Evolutionary conservation across 2,329 filamentous ascomycete genomes (phyloP).

Genomic region (Trichoderma polysporum): DNA sequence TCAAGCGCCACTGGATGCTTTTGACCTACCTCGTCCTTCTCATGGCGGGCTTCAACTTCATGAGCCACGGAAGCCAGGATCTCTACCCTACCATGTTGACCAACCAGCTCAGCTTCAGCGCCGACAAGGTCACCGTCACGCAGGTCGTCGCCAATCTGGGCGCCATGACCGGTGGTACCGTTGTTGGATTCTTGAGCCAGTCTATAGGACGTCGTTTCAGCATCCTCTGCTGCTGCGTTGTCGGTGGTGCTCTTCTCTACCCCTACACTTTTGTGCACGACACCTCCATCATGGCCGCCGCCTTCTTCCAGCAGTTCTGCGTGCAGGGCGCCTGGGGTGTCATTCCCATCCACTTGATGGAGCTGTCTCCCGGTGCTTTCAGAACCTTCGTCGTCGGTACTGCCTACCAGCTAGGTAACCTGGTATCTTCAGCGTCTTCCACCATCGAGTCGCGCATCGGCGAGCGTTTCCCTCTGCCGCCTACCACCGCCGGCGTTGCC

Average conservation of each 20-base stretch:
- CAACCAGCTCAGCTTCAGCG: constrained; percentile 53
- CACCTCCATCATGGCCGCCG: constrained; percentile 69
- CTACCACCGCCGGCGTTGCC: constrained; percentile 46
- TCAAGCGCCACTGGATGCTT: constrained; percentile 77
- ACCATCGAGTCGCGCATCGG: constrained; percentile 77
- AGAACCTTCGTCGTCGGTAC: constrained; percentile 74
- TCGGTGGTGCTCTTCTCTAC: constrained; percentile 76
- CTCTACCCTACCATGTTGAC: constrained; percentile 60
- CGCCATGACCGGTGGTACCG: constrained; percentile 65
- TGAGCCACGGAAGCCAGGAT: constrained; percentile 74
- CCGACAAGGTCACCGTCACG: constrained; percentile 63
- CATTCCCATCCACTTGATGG: constrained; percentile 77
- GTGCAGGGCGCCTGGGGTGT: constrained; percentile 77
- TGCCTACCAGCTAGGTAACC: constrained; percentile 74
- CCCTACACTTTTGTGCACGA: constrained; percentile 72
- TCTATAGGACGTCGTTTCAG: constrained; percentile 67
- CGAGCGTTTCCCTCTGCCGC: constrained; percentile 68
- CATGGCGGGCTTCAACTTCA: constrained; percentile 92
- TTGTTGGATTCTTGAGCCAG: constrained; percentile 66
- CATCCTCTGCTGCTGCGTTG: constrained; percentile 62
- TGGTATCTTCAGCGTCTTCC: constrained; percentile 66
- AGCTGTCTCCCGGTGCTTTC: constrained; percentile 70
- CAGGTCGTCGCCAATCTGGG: constrained; percentile 72
- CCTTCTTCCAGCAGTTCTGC: constrained; percentile 81
- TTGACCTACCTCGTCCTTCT: constrained; percentile 79